Base-by-base conservation (phyloP, 192 early-diverging fungal genomes). In the Nowakowskiella sp. region DNA sequence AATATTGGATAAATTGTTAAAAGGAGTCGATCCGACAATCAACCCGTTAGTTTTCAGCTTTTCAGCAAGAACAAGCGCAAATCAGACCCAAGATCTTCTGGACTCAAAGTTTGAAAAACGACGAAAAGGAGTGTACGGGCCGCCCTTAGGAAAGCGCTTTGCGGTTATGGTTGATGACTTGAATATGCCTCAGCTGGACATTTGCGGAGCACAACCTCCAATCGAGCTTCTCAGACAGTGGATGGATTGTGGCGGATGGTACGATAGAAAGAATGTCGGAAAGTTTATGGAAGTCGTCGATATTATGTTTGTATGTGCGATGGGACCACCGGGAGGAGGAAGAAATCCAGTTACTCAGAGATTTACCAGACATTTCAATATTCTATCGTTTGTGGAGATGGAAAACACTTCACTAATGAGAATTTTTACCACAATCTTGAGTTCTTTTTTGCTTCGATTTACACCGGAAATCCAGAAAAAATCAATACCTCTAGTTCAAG, bases 251-350 rank as follows among this genome's bases (percentile, higher is more conserved):
- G 62, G 65, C 13, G 79, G 79, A 8, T 81, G 79, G 79, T 81
- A 81, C 55, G 75, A 81, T 45, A 48, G 73, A 16, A 75, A 68
- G 58, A 68, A 68, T 25, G 60, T 78, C 46, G 78, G 76, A 21
- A 78, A 76, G 53, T 77, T 78, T 52, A 78, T 74, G 78, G 77
- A 80, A 43, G 64, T 81, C 31, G 66, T 75, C 0, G 79, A 81
- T 54, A 66, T 81, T 7, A 68, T 70, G 4, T 78, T 81, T 49
- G 70, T 74, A 25, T 58, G 59, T 23, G 79, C 75, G 21, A 81
- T 81, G 79, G 79, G 79, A 1, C 79, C 74, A 21, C 79, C 79
- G 1, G 79, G 79, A 3, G 79, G 79, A 25, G 79, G 79, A n/a
- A 13, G 76, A 22, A 79, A 79, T 46, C 76, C 76, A 13, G 70